A percentile compares a stretch with the other conserved stretches of the same genome.
These are phyloP conservation scores for Angomonas ambiguus DNA, from an alignment of 208 protist genomes.

Conservation along the genomic window DNA sequence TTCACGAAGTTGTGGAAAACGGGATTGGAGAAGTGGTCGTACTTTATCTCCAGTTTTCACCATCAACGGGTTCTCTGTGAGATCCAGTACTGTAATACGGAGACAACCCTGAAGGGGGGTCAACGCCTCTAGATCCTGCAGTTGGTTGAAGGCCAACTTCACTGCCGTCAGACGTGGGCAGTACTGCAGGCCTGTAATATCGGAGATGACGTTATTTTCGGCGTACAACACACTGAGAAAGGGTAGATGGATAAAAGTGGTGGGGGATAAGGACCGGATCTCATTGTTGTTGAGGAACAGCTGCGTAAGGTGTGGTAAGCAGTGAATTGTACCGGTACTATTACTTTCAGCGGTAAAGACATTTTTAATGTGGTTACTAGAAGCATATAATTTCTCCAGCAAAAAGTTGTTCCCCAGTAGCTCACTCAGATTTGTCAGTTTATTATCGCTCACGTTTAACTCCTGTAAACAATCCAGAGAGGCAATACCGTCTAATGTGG, in stretches of 20 bases:
- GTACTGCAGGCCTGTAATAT: constrained; percentile 46
- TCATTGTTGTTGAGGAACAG: constrained; percentile 70
- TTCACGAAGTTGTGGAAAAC: constrained; percentile 24
- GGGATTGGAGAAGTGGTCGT: background rate
- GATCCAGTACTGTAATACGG: constrained; percentile 32
- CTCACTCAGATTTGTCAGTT: constrained; percentile 24
- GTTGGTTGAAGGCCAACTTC: constrained; percentile 59
- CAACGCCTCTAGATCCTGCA: constrained; percentile 27
- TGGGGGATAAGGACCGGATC: constrained; percentile 27
- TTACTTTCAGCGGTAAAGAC: constrained; percentile 13
- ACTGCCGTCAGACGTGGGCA: constrained; percentile 56
- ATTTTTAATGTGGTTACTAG: constrained; percentile 39
- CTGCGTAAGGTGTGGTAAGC: constrained; percentile 50
- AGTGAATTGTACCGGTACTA: background rate
- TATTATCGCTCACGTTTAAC: constrained; percentile 63
- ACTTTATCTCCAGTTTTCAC: background rate
- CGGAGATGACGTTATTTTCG: constrained; percentile 60
- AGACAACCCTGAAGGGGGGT: constrained; percentile 41
- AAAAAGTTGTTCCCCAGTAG: constrained; percentile 15
- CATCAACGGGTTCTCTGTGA: constrained; percentile 62
- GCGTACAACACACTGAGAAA: constrained; percentile 64
- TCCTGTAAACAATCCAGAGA: constrained; percentile 40
- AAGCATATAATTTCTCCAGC: constrained; percentile 56
- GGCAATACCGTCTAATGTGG: constrained; percentile 24
- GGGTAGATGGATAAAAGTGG: constrained; percentile 51